A percentile compares a stretch with the other conserved stretches of the same genome.
These are phyloP conservation scores for Aureobasidium sp. DNA, from an alignment of 2,329 filamentous ascomycete genomes.

Conservation along the genomic window DNA sequence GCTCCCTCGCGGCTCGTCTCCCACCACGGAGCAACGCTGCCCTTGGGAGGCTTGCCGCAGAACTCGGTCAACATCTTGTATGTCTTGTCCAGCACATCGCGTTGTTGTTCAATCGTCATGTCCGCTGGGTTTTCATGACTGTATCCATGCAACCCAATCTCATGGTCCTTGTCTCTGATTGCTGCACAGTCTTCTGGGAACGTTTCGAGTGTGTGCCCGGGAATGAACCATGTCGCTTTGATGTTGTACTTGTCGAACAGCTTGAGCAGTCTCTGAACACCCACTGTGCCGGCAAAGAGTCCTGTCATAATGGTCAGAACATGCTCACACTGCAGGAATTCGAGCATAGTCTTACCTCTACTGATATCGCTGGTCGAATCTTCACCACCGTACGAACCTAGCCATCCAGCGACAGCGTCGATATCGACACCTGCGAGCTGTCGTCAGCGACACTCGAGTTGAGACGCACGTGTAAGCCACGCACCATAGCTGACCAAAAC, in stretches of 20 bases:
- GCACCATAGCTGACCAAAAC: constrained; percentile 22
- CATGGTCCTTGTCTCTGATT: constrained; percentile 56
- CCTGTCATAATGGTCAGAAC: constrained; percentile 24
- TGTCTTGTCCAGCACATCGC: constrained; percentile 65
- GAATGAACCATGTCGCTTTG: constrained; percentile 59
- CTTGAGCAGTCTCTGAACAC: constrained; percentile 58
- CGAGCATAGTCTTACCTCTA: constrained; percentile 34
- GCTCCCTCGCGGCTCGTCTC: constrained; percentile 62
- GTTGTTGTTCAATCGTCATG: constrained; percentile 67
- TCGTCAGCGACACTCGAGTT: neutral
- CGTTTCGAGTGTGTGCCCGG: constrained; percentile 54
- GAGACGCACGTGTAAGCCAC: neutral
- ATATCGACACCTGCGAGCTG: constrained; percentile 44
- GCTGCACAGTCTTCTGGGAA: constrained; percentile 57
- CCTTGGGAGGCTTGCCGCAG: constrained; percentile 59
- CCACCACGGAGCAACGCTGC: constrained; percentile 65
- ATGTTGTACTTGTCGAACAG: constrained; percentile 64
- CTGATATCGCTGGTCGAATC: constrained; percentile 65
- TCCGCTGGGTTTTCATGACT: constrained; percentile 61
- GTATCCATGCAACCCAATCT: constrained; percentile 63
- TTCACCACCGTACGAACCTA: constrained; percentile 66
- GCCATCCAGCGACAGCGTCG: constrained; percentile 66
- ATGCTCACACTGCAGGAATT: neutral
- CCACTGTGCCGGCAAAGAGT: constrained; percentile 60
- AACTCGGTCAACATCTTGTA: constrained; percentile 63